These are phyloP conservation scores for Hypholoma fasciculare DNA, from an alignment of 768 basidiomycete species.

Conservation along the genomic window DNA sequence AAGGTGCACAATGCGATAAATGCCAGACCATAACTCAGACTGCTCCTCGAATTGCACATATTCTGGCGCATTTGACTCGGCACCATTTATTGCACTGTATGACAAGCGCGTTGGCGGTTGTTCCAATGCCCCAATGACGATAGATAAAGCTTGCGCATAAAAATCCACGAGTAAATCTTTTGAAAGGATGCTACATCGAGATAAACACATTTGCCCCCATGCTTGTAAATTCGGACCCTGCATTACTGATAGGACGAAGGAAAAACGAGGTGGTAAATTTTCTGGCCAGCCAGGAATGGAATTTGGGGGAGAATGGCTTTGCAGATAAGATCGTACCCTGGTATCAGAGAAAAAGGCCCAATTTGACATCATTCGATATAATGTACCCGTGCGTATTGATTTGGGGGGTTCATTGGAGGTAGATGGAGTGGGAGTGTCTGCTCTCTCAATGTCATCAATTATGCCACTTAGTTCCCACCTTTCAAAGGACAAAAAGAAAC, in stretches of 20 bases:
- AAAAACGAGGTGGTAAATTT: conserved; percentile 53
- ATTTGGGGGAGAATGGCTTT: conserved; percentile 34
- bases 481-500: conserved; percentile 66
- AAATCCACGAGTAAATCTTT: conserved; percentile 44
- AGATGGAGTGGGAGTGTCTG: conserved; percentile 17
- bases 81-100: not conserved
- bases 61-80: conserved; percentile 27
- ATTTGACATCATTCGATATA: conserved; percentile 67
- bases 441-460: conserved; percentile 42
- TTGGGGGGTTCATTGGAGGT: conserved; percentile 19
- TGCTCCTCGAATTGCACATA: conserved; percentile 15
- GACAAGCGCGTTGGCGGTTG: not conserved
- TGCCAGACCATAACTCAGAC: conserved; percentile 53
- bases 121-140: conserved; percentile 34
- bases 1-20: conserved; percentile 45
- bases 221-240: conserved; percentile 47
- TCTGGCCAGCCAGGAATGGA: conserved; percentile 52
- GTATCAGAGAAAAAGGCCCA: conserved; percentile 54
- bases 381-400: conserved; percentile 49
- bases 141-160: conserved; percentile 46
- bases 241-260: conserved; percentile 58
- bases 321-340: conserved; percentile 43
- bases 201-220: conserved; percentile 57
- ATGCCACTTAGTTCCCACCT: conserved; percentile 63
- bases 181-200: conserved; percentile 46